These are phyloP conservation scores for Phaeophleospora eucalypticola DNA, from an alignment of 2,329 filamentous ascomycete genomes.

Conservation along the genomic window DNA sequence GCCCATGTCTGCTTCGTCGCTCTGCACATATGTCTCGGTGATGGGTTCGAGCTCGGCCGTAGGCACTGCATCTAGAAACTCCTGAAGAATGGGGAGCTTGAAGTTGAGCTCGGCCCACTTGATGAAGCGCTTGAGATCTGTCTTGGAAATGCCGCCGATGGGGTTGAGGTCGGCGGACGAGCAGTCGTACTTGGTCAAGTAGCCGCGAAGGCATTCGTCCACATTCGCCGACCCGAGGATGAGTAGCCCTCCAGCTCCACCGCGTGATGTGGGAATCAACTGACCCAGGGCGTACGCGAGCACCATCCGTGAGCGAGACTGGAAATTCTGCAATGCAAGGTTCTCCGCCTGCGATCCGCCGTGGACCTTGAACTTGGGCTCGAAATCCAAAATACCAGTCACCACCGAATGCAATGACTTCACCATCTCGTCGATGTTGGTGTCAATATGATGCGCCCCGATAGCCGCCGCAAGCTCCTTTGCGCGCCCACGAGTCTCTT, in stretches of 20 bases:
- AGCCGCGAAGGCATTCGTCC: slow-evolving; percentile 54
- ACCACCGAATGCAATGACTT: slow-evolving; percentile 59
- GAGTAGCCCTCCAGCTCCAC: slow-evolving; percentile 57
- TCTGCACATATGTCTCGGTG: slow-evolving; percentile 57
- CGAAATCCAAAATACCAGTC: slow-evolving; percentile 55
- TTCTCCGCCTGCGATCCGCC: slow-evolving; percentile 60
- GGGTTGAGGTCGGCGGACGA: slow-evolving; percentile 55
- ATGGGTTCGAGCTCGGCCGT: slow-evolving; percentile 58
- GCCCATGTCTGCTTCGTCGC: slow-evolving; percentile 54
- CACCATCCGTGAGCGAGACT: slow-evolving; percentile 64
- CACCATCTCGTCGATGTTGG: slow-evolving; percentile 68
- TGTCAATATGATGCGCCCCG: slow-evolving; percentile 66
- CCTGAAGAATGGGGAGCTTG: slow-evolving; percentile 59
- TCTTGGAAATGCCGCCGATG: slow-evolving; percentile 61
- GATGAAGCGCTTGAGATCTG: slow-evolving; percentile 68
- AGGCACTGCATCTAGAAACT: slow-evolving; percentile 58
- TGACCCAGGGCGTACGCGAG: slow-evolving; percentile 62
- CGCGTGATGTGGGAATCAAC: slow-evolving; percentile 56
- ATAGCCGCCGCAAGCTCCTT: slow-evolving; percentile 58
- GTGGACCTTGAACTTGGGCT: slow-evolving; percentile 59
- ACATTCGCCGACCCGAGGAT: slow-evolving; percentile 68
- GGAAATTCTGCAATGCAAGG: slow-evolving; percentile 63
- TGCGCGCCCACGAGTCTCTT: slow-evolving; percentile 64
- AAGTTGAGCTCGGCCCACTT: slow-evolving; percentile 59
- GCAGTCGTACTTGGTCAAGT: slow-evolving; percentile 71